phyloP scores from a whole-genome alignment of 495 filamentous ascomycete genomes.

The Neurospora intermedia region DNA sequence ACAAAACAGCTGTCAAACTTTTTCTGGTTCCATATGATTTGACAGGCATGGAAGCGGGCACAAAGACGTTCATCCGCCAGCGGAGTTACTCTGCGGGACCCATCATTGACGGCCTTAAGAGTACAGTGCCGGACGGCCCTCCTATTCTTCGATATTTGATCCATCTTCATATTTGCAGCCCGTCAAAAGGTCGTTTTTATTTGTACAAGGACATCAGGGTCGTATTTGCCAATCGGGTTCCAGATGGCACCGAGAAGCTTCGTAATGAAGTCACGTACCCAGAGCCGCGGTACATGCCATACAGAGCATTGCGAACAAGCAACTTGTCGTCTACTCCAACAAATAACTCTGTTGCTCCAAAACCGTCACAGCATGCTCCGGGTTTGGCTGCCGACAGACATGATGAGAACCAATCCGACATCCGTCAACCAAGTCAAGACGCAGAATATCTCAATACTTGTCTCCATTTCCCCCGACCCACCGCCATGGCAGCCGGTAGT shows the following conservation, averaged over 20 bases:
- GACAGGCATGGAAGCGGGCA: slow-evolving; percentile 87
- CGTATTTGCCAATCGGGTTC: slow-evolving; percentile 95
- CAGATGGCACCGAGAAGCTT: slow-evolving; percentile 90
- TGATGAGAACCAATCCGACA: not conserved
- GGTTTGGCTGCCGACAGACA: not conserved
- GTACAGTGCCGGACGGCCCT: slow-evolving; percentile 26
- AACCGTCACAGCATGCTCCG: not conserved
- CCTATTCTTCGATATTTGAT: slow-evolving; percentile 83
- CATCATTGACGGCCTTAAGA: slow-evolving; percentile 52
- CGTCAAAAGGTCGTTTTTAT: slow-evolving; percentile 74
- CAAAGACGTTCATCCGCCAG: slow-evolving; percentile 94
- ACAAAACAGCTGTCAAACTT: slow-evolving; percentile 91
- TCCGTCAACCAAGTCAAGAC: not conserved
- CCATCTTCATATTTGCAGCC: slow-evolving; percentile 88
- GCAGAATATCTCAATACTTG: not conserved
- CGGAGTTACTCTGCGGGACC: slow-evolving; percentile 86
- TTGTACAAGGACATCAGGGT: slow-evolving; percentile 87
- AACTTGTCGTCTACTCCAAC: not conserved
- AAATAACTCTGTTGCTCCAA: not conserved
- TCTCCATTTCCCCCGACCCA: not conserved
- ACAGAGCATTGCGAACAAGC: slow-evolving; percentile 50
- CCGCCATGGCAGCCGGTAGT: not conserved
- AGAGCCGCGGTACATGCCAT: slow-evolving; percentile 76
- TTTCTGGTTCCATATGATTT: slow-evolving; percentile 95
- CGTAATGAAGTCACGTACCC: slow-evolving; percentile 85